Evolutionary conservation across 805 yeast genomes (phyloP), one percentile per base, ranked within the genome.

Genomic region (Myxozyma lipomycoides): DNA sequence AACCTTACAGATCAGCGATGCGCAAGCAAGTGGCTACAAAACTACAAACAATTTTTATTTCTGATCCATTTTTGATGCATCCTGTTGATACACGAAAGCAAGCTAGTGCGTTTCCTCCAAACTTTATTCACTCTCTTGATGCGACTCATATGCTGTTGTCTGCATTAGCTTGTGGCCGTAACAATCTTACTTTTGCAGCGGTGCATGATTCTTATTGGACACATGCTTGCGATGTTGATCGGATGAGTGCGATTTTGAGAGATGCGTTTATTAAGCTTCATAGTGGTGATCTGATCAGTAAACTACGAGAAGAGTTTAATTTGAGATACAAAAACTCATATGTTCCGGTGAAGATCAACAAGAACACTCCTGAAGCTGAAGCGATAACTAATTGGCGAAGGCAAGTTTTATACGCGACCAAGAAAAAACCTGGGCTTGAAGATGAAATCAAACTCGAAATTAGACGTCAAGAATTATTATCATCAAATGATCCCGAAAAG

Each of bases 151-250:
- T 91, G 98, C 73, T 93, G 45, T 70, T 90, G 73, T 84, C 96
- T 6, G 95, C 97, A 0, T 73, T 79, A 45, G 81, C 81, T 22
- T 88, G 96, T 67, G 80, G 84, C 3, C 75, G 81, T 38, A 64
- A 65, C 1, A 80, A 78, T 0, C 68, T 93, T 44, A 73, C 81
- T 10, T 91, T 93, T 74, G 96, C 98, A 0, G 82, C 98, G 0
- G 98, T 91, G 22, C 98, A 91, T 68, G 98, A 91, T 67, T 91
- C 98, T 0, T 91, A 86, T 67, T 91, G 98, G 98, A 89, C 98
- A 0, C 98, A 93, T 66, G 97, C 98, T 1, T 72, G 79, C 44
- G 91, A 86, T 65, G 81, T 91, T 38, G 83, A 82, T 52, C 64
- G 63, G 2, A 83, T 91, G 93, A 87, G 82, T 67, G 62, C 61